Conservation (phyloP, 371 early-diverging fungal species). For the Catenaria anguillulae region DNA sequence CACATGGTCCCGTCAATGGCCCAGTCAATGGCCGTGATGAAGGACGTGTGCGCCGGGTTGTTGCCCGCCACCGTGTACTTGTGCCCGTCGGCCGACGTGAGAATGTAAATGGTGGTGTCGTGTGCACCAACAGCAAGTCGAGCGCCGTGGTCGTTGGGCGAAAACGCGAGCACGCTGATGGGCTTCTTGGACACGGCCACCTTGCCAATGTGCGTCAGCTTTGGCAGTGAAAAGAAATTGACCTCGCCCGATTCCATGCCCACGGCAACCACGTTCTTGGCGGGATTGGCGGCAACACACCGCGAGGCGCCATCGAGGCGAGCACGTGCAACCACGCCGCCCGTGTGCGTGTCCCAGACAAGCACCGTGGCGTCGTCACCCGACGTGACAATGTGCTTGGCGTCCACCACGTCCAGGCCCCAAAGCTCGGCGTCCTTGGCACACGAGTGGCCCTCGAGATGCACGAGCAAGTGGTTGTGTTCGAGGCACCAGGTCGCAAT, state of each 20-base stretch:
- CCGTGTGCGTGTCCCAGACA: not conserved
- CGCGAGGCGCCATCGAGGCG: not conserved
- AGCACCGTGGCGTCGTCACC: not conserved
- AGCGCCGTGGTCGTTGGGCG: slow-evolving; percentile 12
- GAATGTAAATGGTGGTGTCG: slow-evolving; percentile 13
- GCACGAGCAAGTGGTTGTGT: not conserved
- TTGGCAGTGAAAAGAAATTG: not conserved
- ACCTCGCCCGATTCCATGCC: not conserved
- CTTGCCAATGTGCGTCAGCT: not conserved
- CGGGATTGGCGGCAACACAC: not conserved
- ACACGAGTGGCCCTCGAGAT: not conserved
- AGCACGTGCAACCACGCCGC: not conserved
- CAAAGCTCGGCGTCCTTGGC: slow-evolving; percentile 3
- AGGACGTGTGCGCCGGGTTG: slow-evolving; percentile 1
- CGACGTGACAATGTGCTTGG: not conserved
- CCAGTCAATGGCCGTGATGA: slow-evolving; percentile 1
- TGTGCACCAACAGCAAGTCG: slow-evolving; percentile 15
- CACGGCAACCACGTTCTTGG: not conserved
- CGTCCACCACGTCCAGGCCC: not conserved
- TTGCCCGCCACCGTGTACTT: not conserved
- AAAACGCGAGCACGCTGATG: slow-evolving; percentile 13
- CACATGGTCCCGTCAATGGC: not conserved
- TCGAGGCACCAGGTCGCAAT: not conserved
- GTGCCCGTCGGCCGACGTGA: not conserved
- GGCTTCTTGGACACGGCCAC: not conserved